Base-by-base conservation (phyloP, 2,329 filamentous ascomycete genomes). In the Metarhizium sp. region DNA sequence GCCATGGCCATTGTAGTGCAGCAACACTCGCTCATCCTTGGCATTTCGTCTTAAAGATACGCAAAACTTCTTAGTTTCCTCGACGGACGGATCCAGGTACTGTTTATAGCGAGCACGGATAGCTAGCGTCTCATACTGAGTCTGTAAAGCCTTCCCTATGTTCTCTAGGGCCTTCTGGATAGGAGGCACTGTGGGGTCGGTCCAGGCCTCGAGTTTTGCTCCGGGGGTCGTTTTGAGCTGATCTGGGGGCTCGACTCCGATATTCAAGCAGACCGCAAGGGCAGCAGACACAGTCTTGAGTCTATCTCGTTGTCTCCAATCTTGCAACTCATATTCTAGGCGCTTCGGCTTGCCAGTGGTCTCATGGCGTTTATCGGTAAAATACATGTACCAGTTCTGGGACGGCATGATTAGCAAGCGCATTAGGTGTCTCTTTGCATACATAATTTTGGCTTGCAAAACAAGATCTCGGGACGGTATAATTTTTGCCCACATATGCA, bases 311-410 rank as follows among this genome's bases (percentile, higher is more conserved):
- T 97, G 96, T 57, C 94, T 87, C 94, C 94, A 99, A 69, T 97
- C 94, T 67, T 95, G 88, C 6, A 95, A 75, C 59, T 84, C 78
- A 61, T 81, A 82, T 30, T 74, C 70, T 18, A 78, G 79, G 53
- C 83, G 80, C 67, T 91, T 90, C 16, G 91, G 90, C 62, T 92
- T 90, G 25, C 91, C 94, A 40, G 90, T 92, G 25, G 90, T 94
- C 69, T 97, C 94, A 72, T 99, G 94, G 53, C 92, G 87, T 72
- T 97, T 97, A 72, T 99, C 94, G 60, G 92, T 96, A 71, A 89
- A 99, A 73, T 99, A 99, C 92, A 97, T 97, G 76, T 96, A 97
- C 84, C 95, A 99, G 62, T 90, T 95, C 88, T 96, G 71, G 32
- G 45, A 51, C 13, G 32, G 32, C 51, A 56, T 49, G 25, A 47